Evolutionary conservation across 495 filamentous ascomycete species (phyloP).

Genomic region (Filosporella fistucella): DNA sequence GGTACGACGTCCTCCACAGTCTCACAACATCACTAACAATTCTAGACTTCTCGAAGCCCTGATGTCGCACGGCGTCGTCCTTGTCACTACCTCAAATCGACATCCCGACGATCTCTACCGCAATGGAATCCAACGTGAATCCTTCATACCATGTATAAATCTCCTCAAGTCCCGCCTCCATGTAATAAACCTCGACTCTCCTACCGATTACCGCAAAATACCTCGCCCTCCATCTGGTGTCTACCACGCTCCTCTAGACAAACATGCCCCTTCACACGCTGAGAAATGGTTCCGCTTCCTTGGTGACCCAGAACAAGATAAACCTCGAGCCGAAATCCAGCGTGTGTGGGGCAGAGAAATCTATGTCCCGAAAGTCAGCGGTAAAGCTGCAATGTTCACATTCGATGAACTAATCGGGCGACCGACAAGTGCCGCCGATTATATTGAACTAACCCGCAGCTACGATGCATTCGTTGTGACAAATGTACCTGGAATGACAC

Average conservation of each 20-base stretch:
- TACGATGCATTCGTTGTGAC: slow-evolving; percentile 92
- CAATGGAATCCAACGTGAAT: slow-evolving; percentile 94
- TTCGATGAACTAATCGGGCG: slow-evolving; percentile 86
- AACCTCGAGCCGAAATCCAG: slow-evolving; percentile 72
- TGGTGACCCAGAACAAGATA: slow-evolving; percentile 73
- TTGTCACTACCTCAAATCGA: slow-evolving; percentile 95
- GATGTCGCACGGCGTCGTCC: slow-evolving; percentile 93
- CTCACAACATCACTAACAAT: slow-evolving; percentile 5
- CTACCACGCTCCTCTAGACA: slow-evolving; percentile 78
- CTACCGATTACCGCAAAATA: slow-evolving; percentile 96
- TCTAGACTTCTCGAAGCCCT: slow-evolving; percentile 75
- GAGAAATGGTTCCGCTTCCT: slow-evolving; percentile 94
- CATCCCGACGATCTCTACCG: slow-evolving; percentile 96
- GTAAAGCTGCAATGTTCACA: slow-evolving; percentile 80
- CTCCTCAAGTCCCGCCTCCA: slow-evolving; percentile 77
- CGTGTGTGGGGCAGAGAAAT: slow-evolving; percentile 94
- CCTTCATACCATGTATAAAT: slow-evolving; percentile 92
- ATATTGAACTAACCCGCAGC: slow-evolving; percentile 83
- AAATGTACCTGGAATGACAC: slow-evolving; percentile 87
- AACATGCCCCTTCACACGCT: slow-evolving; percentile 71
- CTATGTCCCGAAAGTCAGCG: slow-evolving; percentile 79
- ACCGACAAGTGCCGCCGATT: slow-evolving; percentile 90
- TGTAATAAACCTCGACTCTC: slow-evolving; percentile 91
- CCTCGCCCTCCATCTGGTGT: slow-evolving; percentile 90
- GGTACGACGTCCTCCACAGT: no score